Base-by-base conservation (phyloP, 73 alveolate genomes). In the Paramecium biaurelia region DNA sequence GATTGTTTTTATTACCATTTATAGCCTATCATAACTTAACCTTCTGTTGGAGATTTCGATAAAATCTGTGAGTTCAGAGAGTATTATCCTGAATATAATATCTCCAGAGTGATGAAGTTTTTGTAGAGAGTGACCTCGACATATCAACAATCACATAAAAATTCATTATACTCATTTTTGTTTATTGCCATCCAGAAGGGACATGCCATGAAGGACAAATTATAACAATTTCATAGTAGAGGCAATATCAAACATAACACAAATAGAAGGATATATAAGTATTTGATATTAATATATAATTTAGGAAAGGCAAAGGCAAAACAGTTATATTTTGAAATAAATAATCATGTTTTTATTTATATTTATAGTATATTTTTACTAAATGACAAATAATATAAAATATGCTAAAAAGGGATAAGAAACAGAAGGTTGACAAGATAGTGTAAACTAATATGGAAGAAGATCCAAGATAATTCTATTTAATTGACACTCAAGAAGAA, bases 31-130 rank as follows among this genome's bases (percentile, higher is more conserved):
- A 42, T 79, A 7, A 79, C 90, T 6, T 24, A 79, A 15, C 90
- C 90, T 15, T 79, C 90, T 21, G 43, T 79, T 6, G 90, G 90
- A 43, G 90, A 47, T 4, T 79, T 79, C 28, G 90, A 79, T 43
- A 79, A 45, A n/a, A 79, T 79, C 20, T 41, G 41, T 14, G 72
- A 79, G 18, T 79, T 79, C 49, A 79, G 90, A 34, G 56, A 43
- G 15, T 79, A 30, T 45, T 79, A 42, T 79, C 90, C 90, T 9
- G 24, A 79, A 42, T 45, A 30, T 79, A 79, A 79, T 24, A 43
- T 79, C 9, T 23, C 45, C 14, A 23, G 23, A 18, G 74, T 79
- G 7, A 30, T 79, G 28, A 79, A 24, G n/a, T 37, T 32, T 24
- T n/a, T 79, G 12, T 10, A 18, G 9, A 79, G 20, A 42, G 43